Evolutionary conservation across 257 asterid species (phyloP), one percentile per base, ranked within the genome.

Genomic region (Scutellaria galericulata): DNA sequence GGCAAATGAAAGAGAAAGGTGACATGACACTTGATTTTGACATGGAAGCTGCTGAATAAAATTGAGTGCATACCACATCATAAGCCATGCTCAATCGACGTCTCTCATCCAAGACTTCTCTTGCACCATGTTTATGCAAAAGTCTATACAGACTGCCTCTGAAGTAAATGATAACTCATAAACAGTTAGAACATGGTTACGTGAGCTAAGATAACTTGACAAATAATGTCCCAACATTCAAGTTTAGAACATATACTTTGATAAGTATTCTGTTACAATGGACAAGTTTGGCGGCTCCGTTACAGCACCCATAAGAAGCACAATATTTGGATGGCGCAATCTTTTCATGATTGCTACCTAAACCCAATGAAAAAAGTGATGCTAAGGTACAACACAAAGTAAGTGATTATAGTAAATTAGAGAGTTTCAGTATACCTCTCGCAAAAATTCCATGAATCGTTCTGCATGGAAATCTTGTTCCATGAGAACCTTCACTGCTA

Each of bases 271-370:
- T 5, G 98, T 92, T 37, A 92, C 96, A 67, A 92, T 92, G 71
- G 98, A 92, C 86, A 90, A 85, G 83, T 90, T 84, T 56, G 96
- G 96, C 3, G 89, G 96, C 79, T 86, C 88, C 6, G 88, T 90
- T 55, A 92, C 98, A 72, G 96, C 98, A 73, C 98, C 98, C 98
- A 92, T 92, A 68, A 90, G 86, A 78, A 92, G 96, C 68, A 92
- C 98, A 59, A 92, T 88, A 83, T 92, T 92, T 72, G 98, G 98
- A 84, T 92, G 98, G 57, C 96, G 94, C 79, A 92, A 76, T 57
- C 96, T 83, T 82, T 90, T 90, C 98, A 92, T 92, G 65, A 92
- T 92, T 55, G 90, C 91, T 83, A 92, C 98, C 97, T 92, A 78
- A 27, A 73, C 63, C 55, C 77, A 65, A 68, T 66, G 51, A 78